phyloP scores from a whole-genome alignment of 768 basidiomycete species.

The Royoungia palumana region DNA sequence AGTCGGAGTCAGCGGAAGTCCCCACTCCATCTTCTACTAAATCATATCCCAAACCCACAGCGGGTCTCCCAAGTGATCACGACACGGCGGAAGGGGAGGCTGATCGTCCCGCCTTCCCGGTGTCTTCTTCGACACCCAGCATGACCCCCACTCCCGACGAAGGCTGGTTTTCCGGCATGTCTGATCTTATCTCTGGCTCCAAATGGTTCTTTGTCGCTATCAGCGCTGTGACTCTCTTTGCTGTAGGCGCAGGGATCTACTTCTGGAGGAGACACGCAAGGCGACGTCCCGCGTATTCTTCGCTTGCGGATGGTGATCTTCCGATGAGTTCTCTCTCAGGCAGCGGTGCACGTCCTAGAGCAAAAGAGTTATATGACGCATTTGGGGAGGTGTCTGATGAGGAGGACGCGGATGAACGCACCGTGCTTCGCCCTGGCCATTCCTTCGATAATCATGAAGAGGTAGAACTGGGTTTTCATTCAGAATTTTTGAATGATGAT shows the following conservation, averaged over 20 bases:
- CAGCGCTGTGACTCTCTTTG: constrained; percentile 76
- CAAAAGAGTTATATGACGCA: constrained; percentile 93
- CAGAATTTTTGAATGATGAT: constrained; percentile 82
- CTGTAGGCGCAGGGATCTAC: constrained; percentile 63
- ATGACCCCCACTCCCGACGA: constrained; percentile 65
- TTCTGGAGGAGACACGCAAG: constrained; percentile 67
- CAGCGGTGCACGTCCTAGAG: constrained; percentile 36
- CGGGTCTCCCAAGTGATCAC: constrained; percentile 83
- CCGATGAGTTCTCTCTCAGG: constrained; percentile 70
- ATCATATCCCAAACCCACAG: constrained; percentile 80
- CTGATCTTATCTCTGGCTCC: constrained; percentile 65
- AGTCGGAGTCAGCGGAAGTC: constrained; percentile 37
- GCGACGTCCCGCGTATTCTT: constrained; percentile 49
- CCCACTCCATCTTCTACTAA: constrained; percentile 50
- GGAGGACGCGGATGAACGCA: constrained; percentile 73
- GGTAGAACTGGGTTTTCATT: constrained; percentile 58
- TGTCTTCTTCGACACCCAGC: constrained; percentile 34
- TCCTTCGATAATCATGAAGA: constrained; percentile 34
- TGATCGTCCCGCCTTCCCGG: constrained; percentile 65
- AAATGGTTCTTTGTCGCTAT: constrained; percentile 90
- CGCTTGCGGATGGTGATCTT: constrained; percentile 63
- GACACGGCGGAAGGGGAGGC: constrained; percentile 78
- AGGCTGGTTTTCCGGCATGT: constrained; percentile 83
- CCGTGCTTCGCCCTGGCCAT: constrained; percentile 47
- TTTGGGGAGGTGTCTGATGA: constrained; percentile 90